These are phyloP conservation scores for Zygnema cylindricum DNA, from an alignment of 139 green algal genomes.

Conservation along the genomic window DNA sequence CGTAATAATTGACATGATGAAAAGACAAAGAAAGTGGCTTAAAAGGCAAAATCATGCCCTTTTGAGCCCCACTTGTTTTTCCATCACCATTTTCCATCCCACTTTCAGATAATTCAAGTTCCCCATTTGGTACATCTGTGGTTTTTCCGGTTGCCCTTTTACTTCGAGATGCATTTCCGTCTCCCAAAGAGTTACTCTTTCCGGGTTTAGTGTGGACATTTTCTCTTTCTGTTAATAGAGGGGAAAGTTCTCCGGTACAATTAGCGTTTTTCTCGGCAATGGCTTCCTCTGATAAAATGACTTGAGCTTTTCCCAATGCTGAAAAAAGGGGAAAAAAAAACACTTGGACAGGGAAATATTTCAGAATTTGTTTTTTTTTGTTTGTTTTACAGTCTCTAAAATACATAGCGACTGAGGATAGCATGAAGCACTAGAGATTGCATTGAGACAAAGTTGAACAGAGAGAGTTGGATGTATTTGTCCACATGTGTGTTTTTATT, in stretches of 20 bases:
- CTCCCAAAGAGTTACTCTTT: neutral
- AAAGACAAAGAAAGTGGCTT: constrained; percentile 38
- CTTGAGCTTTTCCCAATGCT: constrained; percentile 19
- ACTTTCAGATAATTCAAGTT: neutral
- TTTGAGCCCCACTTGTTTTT: neutral
- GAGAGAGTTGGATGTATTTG: too few relatives aligned
- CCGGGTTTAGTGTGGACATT: neutral
- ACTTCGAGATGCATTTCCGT: neutral
- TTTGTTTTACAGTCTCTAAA: too few relatives aligned
- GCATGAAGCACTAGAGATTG: too few relatives aligned
- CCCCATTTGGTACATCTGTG: neutral
- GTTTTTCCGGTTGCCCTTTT: neutral
- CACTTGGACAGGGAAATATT: too few relatives aligned
- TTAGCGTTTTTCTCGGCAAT: constrained; percentile 26
- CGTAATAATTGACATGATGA: constrained; percentile 58
- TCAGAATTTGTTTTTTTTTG: too few relatives aligned
- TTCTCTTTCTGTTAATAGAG: too few relatives aligned
- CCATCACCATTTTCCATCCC: neutral
- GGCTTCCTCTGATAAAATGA: constrained; percentile 15
- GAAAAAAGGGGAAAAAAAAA: too few relatives aligned
- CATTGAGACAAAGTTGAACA: too few relatives aligned
- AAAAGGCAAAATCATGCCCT: constrained; percentile 60
- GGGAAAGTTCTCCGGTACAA: neutral
- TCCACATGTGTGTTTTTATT: too few relatives aligned
- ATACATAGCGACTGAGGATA: too few relatives aligned